Evolutionary conservation across 2,329 filamentous ascomycete genomes (phyloP).

Genomic region (Plectosphaerella sp.): DNA sequence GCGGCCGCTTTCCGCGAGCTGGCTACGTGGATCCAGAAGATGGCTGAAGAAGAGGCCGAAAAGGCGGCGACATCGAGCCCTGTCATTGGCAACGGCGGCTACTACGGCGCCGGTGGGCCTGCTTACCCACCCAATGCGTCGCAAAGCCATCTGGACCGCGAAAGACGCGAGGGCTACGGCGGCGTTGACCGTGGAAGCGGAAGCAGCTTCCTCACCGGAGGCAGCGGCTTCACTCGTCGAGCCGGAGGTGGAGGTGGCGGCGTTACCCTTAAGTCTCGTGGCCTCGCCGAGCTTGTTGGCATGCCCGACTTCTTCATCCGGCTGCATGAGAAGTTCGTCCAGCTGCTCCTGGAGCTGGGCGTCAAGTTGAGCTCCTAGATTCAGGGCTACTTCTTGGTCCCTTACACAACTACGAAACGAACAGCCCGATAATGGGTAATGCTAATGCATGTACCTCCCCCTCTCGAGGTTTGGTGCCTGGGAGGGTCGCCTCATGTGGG

Average conservation of each 20-base stretch:
- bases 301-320: constrained; percentile 66
- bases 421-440: constrained; percentile 1
- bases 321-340: constrained; percentile 60
- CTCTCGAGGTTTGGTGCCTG: too few species aligned
- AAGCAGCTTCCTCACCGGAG: constrained; percentile 54
- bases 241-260: constrained; percentile 54
- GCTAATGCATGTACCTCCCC: not conserved
- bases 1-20: constrained; percentile 60
- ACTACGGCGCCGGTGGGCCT: constrained; percentile 29
- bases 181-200: constrained; percentile 30
- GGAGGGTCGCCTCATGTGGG: too few species aligned
- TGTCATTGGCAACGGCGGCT: constrained; percentile 32
- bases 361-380: constrained; percentile 45
- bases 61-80: constrained; percentile 40
- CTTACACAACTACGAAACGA: not conserved
- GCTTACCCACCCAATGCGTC: constrained; percentile 1
- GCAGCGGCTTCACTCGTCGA: constrained; percentile 51
- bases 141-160: not conserved
- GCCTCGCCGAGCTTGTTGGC: constrained; percentile 62
- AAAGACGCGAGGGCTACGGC: constrained; percentile 4
- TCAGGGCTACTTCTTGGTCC: not conserved
- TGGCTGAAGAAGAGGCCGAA: constrained; percentile 61
- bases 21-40: constrained; percentile 60
- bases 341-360: constrained; percentile 55
- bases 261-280: constrained; percentile 52